Percentiles rank a stretch among this genome's conserved stretches.
These are phyloP conservation scores for Colletotrichum ledebouriae DNA, from an alignment of 2,329 filamentous ascomycete genomes.

Conservation along the genomic window DNA sequence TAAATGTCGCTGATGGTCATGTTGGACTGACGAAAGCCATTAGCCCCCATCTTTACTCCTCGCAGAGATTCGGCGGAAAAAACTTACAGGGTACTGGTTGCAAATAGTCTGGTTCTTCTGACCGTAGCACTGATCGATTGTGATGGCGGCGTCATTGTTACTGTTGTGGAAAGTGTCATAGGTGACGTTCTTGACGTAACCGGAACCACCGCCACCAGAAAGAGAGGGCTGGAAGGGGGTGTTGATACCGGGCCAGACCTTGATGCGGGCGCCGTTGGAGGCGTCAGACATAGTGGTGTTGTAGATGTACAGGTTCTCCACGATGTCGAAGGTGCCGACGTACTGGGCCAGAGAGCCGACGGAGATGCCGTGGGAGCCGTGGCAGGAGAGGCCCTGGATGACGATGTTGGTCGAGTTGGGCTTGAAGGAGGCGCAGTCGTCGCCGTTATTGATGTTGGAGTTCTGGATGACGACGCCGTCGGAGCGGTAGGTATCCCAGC, in stretches of 20 bases:
- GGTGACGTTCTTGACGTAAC: conserved; percentile 75
- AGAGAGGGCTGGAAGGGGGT: conserved; percentile 60
- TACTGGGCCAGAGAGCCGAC: conserved; percentile 82
- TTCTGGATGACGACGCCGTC: conserved; percentile 75
- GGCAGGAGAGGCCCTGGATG: conserved; percentile 76
- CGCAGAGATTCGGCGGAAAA: not conserved
- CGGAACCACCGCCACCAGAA: conserved; percentile 72
- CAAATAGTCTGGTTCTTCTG: conserved; percentile 41
- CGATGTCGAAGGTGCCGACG: conserved; percentile 71
- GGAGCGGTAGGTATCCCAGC: conserved; percentile 74
- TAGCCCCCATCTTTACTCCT: not conserved
- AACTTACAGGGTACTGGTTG: conserved; percentile 40
- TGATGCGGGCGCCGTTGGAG: conserved; percentile 77
- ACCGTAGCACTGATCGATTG: conserved; percentile 42
- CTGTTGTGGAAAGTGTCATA: conserved; percentile 72
- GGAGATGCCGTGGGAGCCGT: conserved; percentile 79
- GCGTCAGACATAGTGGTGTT: conserved; percentile 72
- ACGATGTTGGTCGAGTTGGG: conserved; percentile 78
- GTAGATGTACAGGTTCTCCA: conserved; percentile 76
- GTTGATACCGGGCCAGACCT: conserved; percentile 74
- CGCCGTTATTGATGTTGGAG: conserved; percentile 73
- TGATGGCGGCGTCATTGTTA: conserved; percentile 68
- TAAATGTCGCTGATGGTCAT: conserved; percentile 42
- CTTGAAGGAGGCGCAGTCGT: conserved; percentile 82
- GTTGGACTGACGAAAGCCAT: conserved; percentile 23